Conservation (phyloP, 2,329 filamentous ascomycete species). For the Beauveria asiatica region DNA sequence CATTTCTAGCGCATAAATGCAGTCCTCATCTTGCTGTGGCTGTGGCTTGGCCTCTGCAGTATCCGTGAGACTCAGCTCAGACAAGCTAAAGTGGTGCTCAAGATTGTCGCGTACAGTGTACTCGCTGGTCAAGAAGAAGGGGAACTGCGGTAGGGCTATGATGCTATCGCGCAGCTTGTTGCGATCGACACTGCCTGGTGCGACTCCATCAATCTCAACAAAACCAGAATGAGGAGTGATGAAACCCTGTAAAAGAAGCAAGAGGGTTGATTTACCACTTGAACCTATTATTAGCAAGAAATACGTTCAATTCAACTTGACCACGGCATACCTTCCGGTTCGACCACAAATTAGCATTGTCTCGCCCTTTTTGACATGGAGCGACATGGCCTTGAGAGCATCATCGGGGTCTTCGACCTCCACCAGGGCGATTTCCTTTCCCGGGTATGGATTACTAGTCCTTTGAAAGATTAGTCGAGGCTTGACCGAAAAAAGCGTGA, state of each 20-base stretch:
- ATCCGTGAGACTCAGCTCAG: neutral
- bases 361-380: neutral
- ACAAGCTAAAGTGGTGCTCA: neutral
- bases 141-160: neutral
- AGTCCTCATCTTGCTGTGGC: neutral
- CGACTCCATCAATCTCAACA: neutral
- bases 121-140: neutral
- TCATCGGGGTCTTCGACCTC: neutral
- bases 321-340: neutral
- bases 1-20: constrained; percentile 1
- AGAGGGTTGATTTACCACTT: constrained; percentile 1
- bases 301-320: neutral
- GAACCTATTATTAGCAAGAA: neutral
- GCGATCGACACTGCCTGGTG: neutral
- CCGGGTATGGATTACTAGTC: neutral
- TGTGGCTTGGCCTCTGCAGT: neutral
- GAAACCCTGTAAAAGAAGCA: constrained; percentile 3
- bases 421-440: neutral
- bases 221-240: neutral
- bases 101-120: constrained; percentile 7
- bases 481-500: neutral
- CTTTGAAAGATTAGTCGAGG: neutral
- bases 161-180: neutral
- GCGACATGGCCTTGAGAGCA: neutral
- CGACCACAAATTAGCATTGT: neutral